Evolutionary conservation across 2,329 filamentous ascomycete species (phyloP).

Genomic region (Teratosphaeria epicoccoides): DNA sequence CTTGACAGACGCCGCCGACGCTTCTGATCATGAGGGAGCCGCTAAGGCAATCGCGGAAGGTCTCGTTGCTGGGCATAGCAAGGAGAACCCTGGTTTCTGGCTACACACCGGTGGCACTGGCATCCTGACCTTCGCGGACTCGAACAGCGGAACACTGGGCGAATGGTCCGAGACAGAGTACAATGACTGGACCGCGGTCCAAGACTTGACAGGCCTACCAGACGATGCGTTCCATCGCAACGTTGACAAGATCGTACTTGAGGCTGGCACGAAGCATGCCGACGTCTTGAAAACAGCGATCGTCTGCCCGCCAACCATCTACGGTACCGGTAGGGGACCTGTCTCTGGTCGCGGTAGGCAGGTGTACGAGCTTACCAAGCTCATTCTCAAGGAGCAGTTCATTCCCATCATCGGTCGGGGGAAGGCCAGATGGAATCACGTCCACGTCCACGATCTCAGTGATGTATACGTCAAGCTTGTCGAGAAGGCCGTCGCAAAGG

Average conservation of each 20-base stretch:
- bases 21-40: conserved; percentile 36
- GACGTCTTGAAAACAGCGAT: conserved; percentile 51
- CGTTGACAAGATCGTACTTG: conserved; percentile 58
- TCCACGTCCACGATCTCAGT: conserved; percentile 52
- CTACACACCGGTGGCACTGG: conserved; percentile 50
- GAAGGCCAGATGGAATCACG: conserved; percentile 43
- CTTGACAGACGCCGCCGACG: conserved; percentile 34
- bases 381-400: conserved; percentile 43
- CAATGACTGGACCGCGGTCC: conserved; percentile 50
- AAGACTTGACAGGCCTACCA: conserved; percentile 42
- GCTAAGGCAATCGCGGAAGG: conserved; percentile 43
- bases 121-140: conserved; percentile 44
- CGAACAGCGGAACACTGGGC: conserved; percentile 37
- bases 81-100: conserved; percentile 25
- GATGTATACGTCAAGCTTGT: conserved; percentile 45
- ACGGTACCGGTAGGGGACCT: conserved; percentile 44
- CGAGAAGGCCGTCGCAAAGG: conserved; percentile 39
- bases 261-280: conserved; percentile 34
- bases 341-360: conserved; percentile 47
- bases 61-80: conserved; percentile 37
- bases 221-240: conserved; percentile 52
- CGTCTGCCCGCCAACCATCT: conserved; percentile 57
- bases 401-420: conserved; percentile 49
- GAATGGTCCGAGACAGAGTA: conserved; percentile 41
- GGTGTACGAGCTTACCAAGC: conserved; percentile 44